Conservation (phyloP, 2,329 filamentous ascomycete genomes). For the Phialophora tarda region DNA sequence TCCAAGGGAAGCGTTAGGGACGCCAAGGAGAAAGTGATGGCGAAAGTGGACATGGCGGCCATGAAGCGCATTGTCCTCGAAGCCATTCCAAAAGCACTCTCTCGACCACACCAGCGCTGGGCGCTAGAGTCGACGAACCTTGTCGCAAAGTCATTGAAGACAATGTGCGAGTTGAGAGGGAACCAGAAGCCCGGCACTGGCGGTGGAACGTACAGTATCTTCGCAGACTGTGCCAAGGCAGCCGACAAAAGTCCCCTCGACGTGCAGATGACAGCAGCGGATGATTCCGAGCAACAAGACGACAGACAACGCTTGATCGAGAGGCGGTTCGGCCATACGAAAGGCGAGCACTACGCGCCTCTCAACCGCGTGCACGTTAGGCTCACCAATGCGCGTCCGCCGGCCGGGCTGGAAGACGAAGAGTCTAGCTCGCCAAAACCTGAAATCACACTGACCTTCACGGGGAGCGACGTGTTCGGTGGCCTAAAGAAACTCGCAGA, state of each 20-base stretch:
- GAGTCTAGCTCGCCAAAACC: background rate
- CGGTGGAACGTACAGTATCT: slow-evolving; percentile 79
- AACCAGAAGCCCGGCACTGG: slow-evolving; percentile 72
- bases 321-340: slow-evolving; percentile 33
- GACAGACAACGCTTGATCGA: slow-evolving; percentile 18
- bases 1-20: slow-evolving; percentile 14
- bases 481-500: slow-evolving; percentile 80
- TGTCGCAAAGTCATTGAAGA: slow-evolving; percentile 71
- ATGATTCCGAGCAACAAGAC: background rate
- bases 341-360: slow-evolving; percentile 28
- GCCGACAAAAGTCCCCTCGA: slow-evolving; percentile 16
- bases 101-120: slow-evolving; percentile 73
- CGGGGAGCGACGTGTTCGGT: slow-evolving; percentile 78
- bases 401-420: background rate
- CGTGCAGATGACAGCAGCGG: slow-evolving; percentile 3
- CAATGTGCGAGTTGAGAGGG: slow-evolving; percentile 72
- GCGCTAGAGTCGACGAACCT: slow-evolving; percentile 71
- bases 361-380: slow-evolving; percentile 36
- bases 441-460: slow-evolving; percentile 58
- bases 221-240: slow-evolving; percentile 48
- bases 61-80: slow-evolving; percentile 67
- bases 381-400: slow-evolving; percentile 16
- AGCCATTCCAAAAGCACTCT: slow-evolving; percentile 81
- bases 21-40: slow-evolving; percentile 15
- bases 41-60: slow-evolving; percentile 37